phyloP scores from a whole-genome alignment of 1,139 yeast species.

The Tardiomyces depauwii region DNA sequence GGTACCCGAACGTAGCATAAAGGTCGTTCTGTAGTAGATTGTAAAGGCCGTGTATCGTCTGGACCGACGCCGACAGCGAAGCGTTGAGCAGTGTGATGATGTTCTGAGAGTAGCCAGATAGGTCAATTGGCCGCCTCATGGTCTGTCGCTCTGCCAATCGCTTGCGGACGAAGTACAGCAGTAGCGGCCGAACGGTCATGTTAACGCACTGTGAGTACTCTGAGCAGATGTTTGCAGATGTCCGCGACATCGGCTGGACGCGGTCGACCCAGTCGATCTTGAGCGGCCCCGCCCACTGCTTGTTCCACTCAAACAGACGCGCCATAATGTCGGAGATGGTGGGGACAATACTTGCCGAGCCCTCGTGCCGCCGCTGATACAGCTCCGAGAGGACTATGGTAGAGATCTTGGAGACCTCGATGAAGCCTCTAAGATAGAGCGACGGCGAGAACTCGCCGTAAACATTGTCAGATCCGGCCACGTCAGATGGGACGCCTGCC shows the following conservation, averaged over 20 bases:
- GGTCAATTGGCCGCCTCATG: constrained; percentile 37
- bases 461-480: constrained; percentile 25
- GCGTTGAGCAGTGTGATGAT: constrained; percentile 63
- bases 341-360: constrained; percentile 52
- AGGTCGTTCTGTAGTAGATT: constrained; percentile 60
- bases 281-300: constrained; percentile 5
- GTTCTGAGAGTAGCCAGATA: constrained; percentile 57
- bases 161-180: constrained; percentile 68
- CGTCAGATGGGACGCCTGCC: constrained; percentile 61
- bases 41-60: constrained; percentile 66
- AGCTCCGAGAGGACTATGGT: constrained; percentile 61
- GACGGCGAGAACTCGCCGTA: constrained; percentile 73
- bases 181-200: constrained; percentile 66
- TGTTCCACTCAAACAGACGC: constrained; percentile 54
- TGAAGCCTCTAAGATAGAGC: constrained; percentile 68
- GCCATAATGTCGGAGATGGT: constrained; percentile 63
- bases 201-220: constrained; percentile 83
- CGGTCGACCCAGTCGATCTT: constrained; percentile 8
- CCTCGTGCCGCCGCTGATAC: constrained; percentile 55
- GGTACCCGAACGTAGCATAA: constrained; percentile 79
- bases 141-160: constrained; percentile 33
- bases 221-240: constrained; percentile 69
- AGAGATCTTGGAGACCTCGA: constrained; percentile 69
- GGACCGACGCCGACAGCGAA: constrained; percentile 74
- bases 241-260: constrained; percentile 37